phyloP scores from a whole-genome alignment of 23 red algal species.

The Chondrus crispus region DNA sequence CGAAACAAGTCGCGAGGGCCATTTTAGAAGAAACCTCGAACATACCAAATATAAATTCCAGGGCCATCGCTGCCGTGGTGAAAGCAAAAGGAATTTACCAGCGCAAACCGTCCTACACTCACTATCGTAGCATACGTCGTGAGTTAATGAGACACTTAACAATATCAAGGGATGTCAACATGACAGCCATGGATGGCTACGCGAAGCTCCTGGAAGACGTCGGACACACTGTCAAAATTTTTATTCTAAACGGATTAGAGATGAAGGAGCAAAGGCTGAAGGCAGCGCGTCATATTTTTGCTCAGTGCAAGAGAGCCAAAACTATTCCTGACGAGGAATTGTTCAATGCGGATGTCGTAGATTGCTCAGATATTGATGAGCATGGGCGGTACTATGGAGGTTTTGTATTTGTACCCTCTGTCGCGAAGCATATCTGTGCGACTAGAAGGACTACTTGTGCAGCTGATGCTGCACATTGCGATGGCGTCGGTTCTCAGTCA shows the following conservation, averaged over 20 bases:
- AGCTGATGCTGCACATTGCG: neutral
- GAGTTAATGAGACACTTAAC: neutral
- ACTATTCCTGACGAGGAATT: neutral
- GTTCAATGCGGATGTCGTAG: neutral
- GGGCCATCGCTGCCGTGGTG: too few relatives aligned
- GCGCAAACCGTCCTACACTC: neutral
- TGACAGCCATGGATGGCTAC: neutral
- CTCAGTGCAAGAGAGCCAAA: neutral
- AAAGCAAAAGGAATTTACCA: neutral
- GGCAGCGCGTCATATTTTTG: neutral
- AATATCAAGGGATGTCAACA: neutral
- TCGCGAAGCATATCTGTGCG: neutral
- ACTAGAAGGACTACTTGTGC: neutral
- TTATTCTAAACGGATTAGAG: neutral
- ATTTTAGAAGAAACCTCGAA: neutral
- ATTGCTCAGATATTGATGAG: neutral
- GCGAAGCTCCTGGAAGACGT: neutral
- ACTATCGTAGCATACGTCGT: neutral
- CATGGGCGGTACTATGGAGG: neutral
- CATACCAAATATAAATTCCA: too few relatives aligned
- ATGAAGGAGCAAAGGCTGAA: neutral
- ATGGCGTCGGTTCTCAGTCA: neutral
- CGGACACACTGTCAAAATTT: neutral
- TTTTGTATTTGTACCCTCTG: neutral
- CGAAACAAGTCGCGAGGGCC: neutral